phyloP scores from a whole-genome alignment of 345 rosid genomes.

The Corchorus olitorius region DNA sequence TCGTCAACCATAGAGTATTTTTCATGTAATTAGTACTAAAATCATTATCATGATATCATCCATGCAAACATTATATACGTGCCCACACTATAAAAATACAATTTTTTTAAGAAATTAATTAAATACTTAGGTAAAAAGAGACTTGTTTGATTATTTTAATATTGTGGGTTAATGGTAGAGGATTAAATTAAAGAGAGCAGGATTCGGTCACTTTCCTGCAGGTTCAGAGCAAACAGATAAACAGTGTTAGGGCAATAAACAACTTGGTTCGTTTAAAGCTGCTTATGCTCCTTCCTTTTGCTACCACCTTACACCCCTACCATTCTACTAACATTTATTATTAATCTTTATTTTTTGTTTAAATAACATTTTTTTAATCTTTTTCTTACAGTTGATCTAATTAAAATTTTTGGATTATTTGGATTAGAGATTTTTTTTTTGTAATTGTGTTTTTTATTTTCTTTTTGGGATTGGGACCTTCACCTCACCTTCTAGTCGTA shows the following conservation, averaged over 20 bases:
- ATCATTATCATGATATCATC: too few relatives aligned
- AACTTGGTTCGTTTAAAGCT: constrained; percentile 35
- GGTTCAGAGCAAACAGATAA: neutral
- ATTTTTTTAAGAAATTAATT: too few relatives aligned
- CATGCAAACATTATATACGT: neutral
- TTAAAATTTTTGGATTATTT: neutral
- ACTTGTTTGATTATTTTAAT: neutral
- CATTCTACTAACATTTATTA: too few relatives aligned
- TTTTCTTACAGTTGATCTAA: too few relatives aligned
- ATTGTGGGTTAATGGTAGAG: neutral
- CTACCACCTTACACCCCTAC: neutral
- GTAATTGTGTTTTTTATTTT: neutral
- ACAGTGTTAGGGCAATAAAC: constrained; percentile 22
- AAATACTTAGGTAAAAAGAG: too few relatives aligned
- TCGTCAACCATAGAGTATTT: too few relatives aligned
- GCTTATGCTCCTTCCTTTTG: constrained; percentile 10
- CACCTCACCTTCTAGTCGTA: neutral
- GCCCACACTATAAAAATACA: neutral
- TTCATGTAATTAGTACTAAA: too few relatives aligned
- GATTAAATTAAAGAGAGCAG: neutral
- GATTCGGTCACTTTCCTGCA: neutral
- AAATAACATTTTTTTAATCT: too few relatives aligned
- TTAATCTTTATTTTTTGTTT: too few relatives aligned
- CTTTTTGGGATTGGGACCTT: constrained; percentile 20
- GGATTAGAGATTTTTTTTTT: neutral